Base-by-base conservation (phyloP, 2,329 filamentous ascomycete species). In the Fusarium domesticum region DNA sequence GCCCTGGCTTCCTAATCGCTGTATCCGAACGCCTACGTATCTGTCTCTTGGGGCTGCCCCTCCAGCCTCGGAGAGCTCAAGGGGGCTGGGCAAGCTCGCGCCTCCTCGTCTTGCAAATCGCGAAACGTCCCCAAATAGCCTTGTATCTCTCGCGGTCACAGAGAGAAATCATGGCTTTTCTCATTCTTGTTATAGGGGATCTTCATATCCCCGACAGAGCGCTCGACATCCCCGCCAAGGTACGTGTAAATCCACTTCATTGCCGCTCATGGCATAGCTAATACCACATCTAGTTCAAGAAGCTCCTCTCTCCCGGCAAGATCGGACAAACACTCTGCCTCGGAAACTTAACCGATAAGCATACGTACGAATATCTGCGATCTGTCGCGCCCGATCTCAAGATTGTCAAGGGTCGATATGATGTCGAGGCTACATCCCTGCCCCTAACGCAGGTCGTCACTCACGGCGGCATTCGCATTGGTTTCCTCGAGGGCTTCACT, bases 171-270 rank as follows among this genome's bases (percentile, higher is more conserved):
- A 89, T 92, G 74, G 89, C 89, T 54, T 89, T 92, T 71, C 78
- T 96, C 57, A 90, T 95, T 64, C 81, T 96, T 65, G 89, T 93
- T 64, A 89, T 96, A 59, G 89, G 89, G 67, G 90, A 96, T 73
- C 81, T 96, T 42, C 90, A 95, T 74, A 95, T 96, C 70, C 90
- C 90, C 60, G 90, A 96, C 70, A 80, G 90, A 66, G 90, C 89
- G 59, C 83, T 93, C 54, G 90, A 95, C 68, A 91, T 96, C 62
- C 90, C 90, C 47, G 78, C 85, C 68, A 95, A 95, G 83, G 89
- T 90, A 76, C 42, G 23, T 5, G 10, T 28, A 28, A 16, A 51
- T 40, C 20, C 40, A 39, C 38, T 36, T 18, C 37, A 38, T 31
- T 42, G 35, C 32, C 43, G 33, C 42, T 48, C 37, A 44, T 52